Conservation (phyloP, 148 eudicot species). For the Vaccinium myrtillus region DNA sequence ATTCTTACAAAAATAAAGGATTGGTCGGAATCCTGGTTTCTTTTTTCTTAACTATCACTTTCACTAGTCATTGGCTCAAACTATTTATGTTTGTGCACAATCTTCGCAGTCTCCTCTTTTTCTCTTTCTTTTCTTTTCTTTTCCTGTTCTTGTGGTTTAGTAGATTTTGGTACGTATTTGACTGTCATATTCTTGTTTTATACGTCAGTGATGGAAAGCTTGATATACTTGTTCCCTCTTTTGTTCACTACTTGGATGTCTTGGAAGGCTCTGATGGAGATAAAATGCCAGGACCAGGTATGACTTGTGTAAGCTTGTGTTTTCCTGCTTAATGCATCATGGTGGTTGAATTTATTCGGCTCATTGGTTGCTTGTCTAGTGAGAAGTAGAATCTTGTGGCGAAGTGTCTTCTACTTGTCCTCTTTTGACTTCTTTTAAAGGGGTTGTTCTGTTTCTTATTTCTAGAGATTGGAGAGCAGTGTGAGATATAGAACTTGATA, state of each 20-base stretch:
- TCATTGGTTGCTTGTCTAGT: background rate
- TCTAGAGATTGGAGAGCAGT: background rate
- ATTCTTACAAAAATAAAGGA: background rate
- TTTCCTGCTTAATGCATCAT: background rate
- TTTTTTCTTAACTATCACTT: background rate
- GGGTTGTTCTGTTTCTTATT: background rate
- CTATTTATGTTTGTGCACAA: background rate
- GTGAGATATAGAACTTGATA: background rate
- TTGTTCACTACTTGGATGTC: conserved; percentile 96
- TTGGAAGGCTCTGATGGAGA: conserved; percentile 99
- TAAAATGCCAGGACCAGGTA: conserved; percentile 76
- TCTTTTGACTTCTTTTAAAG: background rate
- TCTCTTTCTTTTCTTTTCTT: background rate
- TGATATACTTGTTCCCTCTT: conserved; percentile 92
- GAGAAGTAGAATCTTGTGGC: background rate
- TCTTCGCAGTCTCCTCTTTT: background rate
- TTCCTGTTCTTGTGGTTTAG: background rate
- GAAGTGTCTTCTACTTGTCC: background rate
- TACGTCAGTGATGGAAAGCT: conserved; percentile 86
- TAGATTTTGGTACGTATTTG: background rate
- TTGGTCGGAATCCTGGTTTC: background rate
- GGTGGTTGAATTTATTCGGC: background rate
- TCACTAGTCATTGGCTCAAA: background rate
- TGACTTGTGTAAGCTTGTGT: background rate
- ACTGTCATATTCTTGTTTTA: conserved; percentile 15